Base-by-base conservation (phyloP, 2,329 filamentous ascomycete species). In the Calonectria pteridis region DNA sequence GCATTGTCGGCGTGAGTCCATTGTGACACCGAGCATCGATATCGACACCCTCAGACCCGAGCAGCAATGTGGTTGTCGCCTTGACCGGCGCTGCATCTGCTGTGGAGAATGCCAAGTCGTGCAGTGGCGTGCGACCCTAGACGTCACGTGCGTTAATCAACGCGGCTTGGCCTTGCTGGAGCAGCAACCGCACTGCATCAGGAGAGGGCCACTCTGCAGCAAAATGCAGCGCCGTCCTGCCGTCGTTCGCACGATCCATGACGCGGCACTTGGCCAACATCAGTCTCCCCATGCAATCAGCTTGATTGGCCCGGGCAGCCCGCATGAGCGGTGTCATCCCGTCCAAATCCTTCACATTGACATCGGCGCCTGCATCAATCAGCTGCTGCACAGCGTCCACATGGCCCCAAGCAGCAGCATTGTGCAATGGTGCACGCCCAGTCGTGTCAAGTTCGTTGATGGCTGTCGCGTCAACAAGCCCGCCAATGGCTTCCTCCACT, bases 381-480 rank as follows among this genome's bases (percentile, higher is more conserved):
- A 72, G 14, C 37, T 67, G 51, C 26, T 67, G 51, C 11, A 72
- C 14, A 18, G 33, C 40, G 16, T 72, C 69, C 6, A 10, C 26
- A 26, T 63, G 23, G 3, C 51, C 51, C 50, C 40, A 28, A 0
- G 4, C 4, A 2, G 40, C 31, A 7, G 46, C 63, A 6, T 23
- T 23, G 26, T 71, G 69, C 14, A 70, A 20, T 14, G 50, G 14
- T 16, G 55, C 23, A 40, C 1, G 1, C 3, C 55, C 55, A 6
- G 35, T 20, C 7, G 40, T 28, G 16, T 62, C 33, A 20, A 62
- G n/a, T 2, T 40, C 55, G 35, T 62, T 26, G 7, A 62, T 9
- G 11, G 3, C 9, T 26, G n/a, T 13, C 1, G 3, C 13, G 23
- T 62, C 23, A 13, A 13, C 23, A 28, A 62, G 33, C 14, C 2